These are phyloP conservation scores for Amesomyces nigricolor DNA, from an alignment of 2,329 filamentous ascomycete species.

Conservation along the genomic window DNA sequence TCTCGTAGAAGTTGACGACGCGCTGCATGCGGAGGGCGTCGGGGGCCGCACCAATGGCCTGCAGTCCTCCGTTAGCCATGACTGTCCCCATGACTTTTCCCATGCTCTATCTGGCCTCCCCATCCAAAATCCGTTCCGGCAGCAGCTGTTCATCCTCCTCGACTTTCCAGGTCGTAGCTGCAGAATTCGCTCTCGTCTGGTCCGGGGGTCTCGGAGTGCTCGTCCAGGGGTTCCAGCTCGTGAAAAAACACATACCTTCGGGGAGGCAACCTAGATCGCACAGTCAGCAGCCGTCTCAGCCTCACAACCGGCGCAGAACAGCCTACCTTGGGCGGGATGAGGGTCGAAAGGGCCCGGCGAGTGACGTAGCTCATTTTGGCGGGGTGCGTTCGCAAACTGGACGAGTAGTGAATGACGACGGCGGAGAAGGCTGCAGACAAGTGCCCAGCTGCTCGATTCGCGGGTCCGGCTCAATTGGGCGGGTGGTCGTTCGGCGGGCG, in stretches of 20 bases:
- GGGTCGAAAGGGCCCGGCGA: conserved; percentile 89
- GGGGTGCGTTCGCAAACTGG: conserved; percentile 23
- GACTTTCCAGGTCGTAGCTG: background rate
- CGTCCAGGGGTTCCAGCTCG: background rate
- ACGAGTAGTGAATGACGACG: conserved; percentile 23
- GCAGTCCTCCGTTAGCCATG: conserved; percentile 19
- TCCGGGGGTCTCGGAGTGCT: conserved; percentile 4
- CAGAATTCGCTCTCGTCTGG: background rate
- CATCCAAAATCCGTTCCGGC: background rate
- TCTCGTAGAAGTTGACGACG: conserved; percentile 98
- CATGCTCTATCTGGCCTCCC: background rate
- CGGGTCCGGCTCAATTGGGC: conserved; percentile 22
- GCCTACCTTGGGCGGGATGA: conserved; percentile 96
- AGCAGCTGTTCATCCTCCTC: background rate
- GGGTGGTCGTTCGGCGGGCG: conserved; percentile 12
- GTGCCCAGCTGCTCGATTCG: conserved; percentile 18
- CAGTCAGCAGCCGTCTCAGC: conserved; percentile 13
- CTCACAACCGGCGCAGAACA: conserved; percentile 2
- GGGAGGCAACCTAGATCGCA: conserved; percentile 64
- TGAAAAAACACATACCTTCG: conserved; percentile 59
- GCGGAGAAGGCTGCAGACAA: conserved; percentile 25
- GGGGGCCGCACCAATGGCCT: conserved; percentile 92
- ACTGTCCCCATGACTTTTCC: background rate
- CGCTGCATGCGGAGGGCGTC: conserved; percentile 97
- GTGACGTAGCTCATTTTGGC: conserved; percentile 87